Percentiles rank a stretch among this genome's conserved stretches.
These are phyloP conservation scores for Phascolomyces articulosus DNA, from an alignment of 371 early-diverging fungal species.

Conservation along the genomic window DNA sequence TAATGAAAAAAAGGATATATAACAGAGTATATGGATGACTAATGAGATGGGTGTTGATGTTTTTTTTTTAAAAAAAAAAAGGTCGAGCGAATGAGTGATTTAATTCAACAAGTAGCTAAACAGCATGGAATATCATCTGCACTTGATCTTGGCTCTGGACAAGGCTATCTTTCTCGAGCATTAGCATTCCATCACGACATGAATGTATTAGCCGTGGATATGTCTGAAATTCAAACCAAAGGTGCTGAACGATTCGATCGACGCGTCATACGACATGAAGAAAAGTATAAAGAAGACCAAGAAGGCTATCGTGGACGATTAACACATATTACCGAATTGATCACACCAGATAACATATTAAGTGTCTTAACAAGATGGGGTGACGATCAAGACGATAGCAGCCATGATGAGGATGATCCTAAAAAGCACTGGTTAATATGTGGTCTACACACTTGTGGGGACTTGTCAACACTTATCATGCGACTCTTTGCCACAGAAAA, in stretches of 20 bases:
- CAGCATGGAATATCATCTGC: constrained; percentile 31
- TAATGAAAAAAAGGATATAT: neutral
- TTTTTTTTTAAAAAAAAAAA: constrained; percentile 2
- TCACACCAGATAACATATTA: constrained; percentile 56
- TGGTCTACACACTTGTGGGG: constrained; percentile 88
- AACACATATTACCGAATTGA: constrained; percentile 60
- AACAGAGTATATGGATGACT: neutral
- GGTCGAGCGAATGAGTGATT: constrained; percentile 65
- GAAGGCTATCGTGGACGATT: constrained; percentile 38
- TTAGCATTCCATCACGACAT: constrained; percentile 72
- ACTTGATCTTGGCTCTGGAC: constrained; percentile 74
- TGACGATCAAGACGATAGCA: neutral
- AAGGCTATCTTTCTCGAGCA: constrained; percentile 79
- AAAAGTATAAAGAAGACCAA: neutral
- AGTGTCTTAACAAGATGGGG: constrained; percentile 46
- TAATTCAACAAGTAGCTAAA: constrained; percentile 56
- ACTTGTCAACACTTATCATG: constrained; percentile 73
- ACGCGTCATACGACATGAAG: constrained; percentile 14
- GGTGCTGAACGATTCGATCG: constrained; percentile 74
- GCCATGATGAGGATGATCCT: constrained; percentile 8
- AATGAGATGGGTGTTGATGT: no score
- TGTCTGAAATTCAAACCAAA: constrained; percentile 75
- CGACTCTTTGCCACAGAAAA: constrained; percentile 68
- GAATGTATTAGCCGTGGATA: constrained; percentile 82
- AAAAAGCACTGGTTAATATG: constrained; percentile 69